Conservation (phyloP, 495 filamentous ascomycete species). For the Hypoxylon perforatum region DNA sequence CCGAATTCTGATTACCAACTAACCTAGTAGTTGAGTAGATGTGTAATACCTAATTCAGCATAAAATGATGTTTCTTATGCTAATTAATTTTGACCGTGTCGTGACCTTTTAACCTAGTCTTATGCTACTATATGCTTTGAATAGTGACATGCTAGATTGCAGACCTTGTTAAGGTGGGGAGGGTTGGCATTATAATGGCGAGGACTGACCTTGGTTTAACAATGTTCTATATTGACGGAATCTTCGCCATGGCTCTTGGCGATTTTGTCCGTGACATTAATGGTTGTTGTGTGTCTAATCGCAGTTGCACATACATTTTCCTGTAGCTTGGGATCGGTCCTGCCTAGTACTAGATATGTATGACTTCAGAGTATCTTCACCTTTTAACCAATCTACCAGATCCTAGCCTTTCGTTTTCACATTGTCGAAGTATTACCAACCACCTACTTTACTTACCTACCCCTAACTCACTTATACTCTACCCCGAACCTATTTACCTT, state of each 20-base stretch:
- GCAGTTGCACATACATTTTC: no score
- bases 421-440: not conserved
- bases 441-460: not conserved
- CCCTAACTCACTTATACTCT: not conserved
- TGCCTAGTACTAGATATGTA: not conserved
- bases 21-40: conserved; percentile 21
- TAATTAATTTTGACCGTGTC: conserved; percentile 1
- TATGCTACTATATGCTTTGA: not conserved
- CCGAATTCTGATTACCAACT: conserved; percentile 14
- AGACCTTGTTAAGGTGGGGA: not conserved
- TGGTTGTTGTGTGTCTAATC: no score
- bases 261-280: no score
- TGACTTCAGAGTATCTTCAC: no score
- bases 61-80: conserved; percentile 24
- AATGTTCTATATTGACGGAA: no score
- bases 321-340: not conserved
- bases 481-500: not conserved
- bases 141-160: not conserved
- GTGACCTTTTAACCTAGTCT: not conserved
- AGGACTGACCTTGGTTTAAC: no score
- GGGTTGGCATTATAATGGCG: no score
- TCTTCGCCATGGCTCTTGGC: no score
- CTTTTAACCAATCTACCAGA: not conserved
- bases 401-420: not conserved
- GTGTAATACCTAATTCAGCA: conserved; percentile 31